Conservation (phyloP, 2,329 filamentous ascomycete species). For the Orbilia brochopaga region DNA sequence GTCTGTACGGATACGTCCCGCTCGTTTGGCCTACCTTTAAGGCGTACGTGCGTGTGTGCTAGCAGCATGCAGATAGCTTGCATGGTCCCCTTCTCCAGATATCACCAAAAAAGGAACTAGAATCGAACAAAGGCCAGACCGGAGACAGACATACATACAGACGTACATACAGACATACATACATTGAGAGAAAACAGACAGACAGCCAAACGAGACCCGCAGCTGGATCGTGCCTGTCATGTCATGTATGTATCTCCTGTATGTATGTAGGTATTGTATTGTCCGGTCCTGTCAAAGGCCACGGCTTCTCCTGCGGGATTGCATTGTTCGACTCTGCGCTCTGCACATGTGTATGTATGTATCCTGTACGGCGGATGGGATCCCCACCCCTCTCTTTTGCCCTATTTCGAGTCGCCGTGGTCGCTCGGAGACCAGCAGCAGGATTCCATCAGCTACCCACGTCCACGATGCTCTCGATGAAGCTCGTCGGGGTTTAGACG, state of each 20-base stretch:
- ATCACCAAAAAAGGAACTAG: conserved; percentile 22
- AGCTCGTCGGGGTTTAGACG: not conserved
- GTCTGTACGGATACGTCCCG: not conserved
- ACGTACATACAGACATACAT: no score
- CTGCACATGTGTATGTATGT: not conserved
- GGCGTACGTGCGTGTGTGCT: not conserved
- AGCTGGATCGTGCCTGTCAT: conserved; percentile 9
- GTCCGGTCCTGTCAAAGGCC: not conserved
- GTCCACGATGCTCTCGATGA: not conserved
- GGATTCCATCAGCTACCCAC: not conserved
- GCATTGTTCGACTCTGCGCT: no score
- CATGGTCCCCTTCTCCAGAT: conserved; percentile 15
- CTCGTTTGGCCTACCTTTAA: not conserved
- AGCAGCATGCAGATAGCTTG: conserved; percentile 18
- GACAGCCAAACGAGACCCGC: conserved; percentile 15
- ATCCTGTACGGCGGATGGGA: not conserved
- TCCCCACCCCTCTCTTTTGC: conserved; percentile 35
- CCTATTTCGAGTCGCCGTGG: conserved; percentile 44
- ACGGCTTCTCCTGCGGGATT: not conserved
- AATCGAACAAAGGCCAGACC: conserved; percentile 10
- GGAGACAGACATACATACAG: no score
- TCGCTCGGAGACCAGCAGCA: conserved; percentile 3
- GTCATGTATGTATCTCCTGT: not conserved
- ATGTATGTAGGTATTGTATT: not conserved
- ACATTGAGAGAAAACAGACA: no score